Evolutionary conservation across 164 flowering plant genomes (phyloP).

Genomic region (Macadamia tetraphylla): DNA sequence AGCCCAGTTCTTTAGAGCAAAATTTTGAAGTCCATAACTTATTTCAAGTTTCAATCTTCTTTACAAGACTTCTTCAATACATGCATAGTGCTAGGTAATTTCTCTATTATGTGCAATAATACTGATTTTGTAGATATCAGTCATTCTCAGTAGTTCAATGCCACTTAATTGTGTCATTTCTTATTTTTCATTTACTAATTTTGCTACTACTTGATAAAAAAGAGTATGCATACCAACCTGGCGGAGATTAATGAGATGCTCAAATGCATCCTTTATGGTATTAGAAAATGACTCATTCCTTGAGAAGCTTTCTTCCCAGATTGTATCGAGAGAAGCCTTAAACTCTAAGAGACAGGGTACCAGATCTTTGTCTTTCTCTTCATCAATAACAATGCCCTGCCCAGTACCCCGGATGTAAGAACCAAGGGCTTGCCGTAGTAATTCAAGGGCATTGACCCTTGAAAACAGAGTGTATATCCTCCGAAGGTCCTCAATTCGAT

Average conservation of each 20-base stretch:
- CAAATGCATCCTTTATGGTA: constrained; percentile 92
- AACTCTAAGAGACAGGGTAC: constrained; percentile 76
- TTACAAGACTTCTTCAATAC: no score
- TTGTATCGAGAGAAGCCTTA: constrained; percentile 81
- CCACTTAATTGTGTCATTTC: no score
- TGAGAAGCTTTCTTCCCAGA: constrained; percentile 91
- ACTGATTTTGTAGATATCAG: no score
- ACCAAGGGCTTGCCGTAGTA: constrained; percentile 71
- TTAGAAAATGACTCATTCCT: constrained; percentile 82
- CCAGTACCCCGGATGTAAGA: constrained; percentile 82
- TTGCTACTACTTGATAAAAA: neutral
- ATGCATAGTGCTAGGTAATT: no score
- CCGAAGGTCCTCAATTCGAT: constrained; percentile 82
- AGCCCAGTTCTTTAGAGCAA: no score
- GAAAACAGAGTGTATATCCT: constrained; percentile 72
- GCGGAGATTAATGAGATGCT: constrained; percentile 90
- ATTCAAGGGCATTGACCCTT: constrained; percentile 86
- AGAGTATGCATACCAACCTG: constrained; percentile 44
- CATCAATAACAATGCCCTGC: constrained; percentile 83
- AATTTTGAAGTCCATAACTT: no score
- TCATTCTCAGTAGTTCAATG: no score
- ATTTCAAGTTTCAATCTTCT: no score
- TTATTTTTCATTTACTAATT: no score
- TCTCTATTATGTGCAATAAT: no score
- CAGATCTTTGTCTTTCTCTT: constrained; percentile 97